These are phyloP conservation scores for Fusarium goolgardi DNA, from an alignment of 2,329 filamentous ascomycete genomes.

Conservation along the genomic window DNA sequence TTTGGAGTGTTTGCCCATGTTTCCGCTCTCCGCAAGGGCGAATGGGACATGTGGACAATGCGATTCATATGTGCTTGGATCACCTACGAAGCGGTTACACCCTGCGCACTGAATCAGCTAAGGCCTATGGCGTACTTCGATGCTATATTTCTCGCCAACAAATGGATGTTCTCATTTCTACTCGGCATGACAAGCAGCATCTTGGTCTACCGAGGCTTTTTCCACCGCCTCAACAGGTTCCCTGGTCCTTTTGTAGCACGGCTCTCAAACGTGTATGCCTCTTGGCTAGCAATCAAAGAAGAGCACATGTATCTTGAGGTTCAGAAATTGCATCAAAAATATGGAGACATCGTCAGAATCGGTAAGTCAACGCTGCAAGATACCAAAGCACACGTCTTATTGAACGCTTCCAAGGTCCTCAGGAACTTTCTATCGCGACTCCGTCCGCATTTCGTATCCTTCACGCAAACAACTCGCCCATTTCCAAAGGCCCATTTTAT, in stretches of 20 bases:
- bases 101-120: not conserved
- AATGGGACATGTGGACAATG: slow-evolving; percentile 25
- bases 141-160: not conserved
- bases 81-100: not conserved
- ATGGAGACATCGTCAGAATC: slow-evolving; percentile 35
- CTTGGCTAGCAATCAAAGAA: not conserved
- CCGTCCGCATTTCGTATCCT: slow-evolving; percentile 26
- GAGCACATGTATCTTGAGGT: slow-evolving; percentile 25
- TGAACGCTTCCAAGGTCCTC: not conserved
- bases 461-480: slow-evolving; percentile 19
- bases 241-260: slow-evolving; percentile 30
- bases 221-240: slow-evolving; percentile 27
- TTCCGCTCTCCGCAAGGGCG: slow-evolving; percentile 9
- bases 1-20: not conserved
- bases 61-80: not conserved
- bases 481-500: slow-evolving; percentile 29
- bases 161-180: not conserved
- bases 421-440: slow-evolving; percentile 23
- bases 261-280: slow-evolving; percentile 12
- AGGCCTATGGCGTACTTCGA: not conserved
- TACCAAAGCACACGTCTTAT: accelerated
- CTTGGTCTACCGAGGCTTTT: slow-evolving; percentile 18
- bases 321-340: slow-evolving; percentile 21
- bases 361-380: not conserved
- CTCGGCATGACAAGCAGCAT: slow-evolving; percentile 14